A percentile compares a stretch with the other conserved stretches of the same genome.
phyloP scores from a whole-genome alignment of 2,329 filamentous ascomycete genomes.

The Emergomyces africanus region DNA sequence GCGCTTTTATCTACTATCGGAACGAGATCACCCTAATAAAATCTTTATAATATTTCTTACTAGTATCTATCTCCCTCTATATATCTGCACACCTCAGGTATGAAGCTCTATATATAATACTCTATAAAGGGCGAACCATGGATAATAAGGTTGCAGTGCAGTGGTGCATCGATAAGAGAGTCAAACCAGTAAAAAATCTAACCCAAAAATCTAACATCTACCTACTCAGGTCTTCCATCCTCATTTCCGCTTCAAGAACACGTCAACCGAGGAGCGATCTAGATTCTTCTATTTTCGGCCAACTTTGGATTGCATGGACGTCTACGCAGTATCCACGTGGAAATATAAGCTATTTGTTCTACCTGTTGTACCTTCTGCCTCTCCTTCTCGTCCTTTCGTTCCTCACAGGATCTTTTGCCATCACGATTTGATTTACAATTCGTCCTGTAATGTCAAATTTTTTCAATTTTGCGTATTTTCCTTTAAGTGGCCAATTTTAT shows the following conservation, averaged over 20 bases:
- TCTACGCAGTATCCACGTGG: too few species aligned
- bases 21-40: too few species aligned
- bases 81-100: too few species aligned
- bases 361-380: neutral
- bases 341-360: too few species aligned
- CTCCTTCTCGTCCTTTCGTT: neutral
- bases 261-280: neutral
- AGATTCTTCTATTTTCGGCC: neutral
- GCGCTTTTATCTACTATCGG: neutral
- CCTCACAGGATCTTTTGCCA: neutral
- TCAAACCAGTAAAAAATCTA: too few species aligned
- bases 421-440: neutral
- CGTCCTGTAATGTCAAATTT: neutral
- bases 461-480: neutral
- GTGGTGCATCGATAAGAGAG: too few species aligned
- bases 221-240: neutral
- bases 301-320: neutral
- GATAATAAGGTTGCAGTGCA: too few species aligned
- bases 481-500: neutral
- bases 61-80: too few species aligned
- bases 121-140: too few species aligned
- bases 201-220: too few species aligned
- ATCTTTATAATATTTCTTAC: too few species aligned
- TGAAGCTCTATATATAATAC: too few species aligned
- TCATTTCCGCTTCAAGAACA: neutral